Conservation (phyloP, 306 rosid genomes). For the Lathyrus sativus region DNA sequence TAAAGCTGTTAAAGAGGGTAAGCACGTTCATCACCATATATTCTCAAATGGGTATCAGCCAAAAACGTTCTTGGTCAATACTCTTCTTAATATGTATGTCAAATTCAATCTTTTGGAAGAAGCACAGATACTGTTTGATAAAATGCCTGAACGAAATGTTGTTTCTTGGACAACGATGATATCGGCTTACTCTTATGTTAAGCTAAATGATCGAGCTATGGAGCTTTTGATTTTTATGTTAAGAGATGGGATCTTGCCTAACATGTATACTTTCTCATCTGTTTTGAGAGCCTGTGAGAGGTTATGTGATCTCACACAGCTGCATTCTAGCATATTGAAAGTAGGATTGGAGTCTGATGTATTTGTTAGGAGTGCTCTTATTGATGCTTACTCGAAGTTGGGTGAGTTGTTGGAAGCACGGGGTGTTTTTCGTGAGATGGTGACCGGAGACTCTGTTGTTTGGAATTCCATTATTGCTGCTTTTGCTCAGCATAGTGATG, state of each 20-base stretch:
- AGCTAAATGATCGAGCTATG: slow-evolving; percentile 58
- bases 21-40: slow-evolving; percentile 65
- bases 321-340: slow-evolving; percentile 62
- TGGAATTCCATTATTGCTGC: slow-evolving; percentile 89
- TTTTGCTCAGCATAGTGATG: slow-evolving; percentile 79
- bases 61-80: slow-evolving; percentile 59
- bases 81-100: slow-evolving; percentile 65
- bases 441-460: slow-evolving; percentile 68
- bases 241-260: slow-evolving; percentile 80
- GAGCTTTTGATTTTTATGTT: slow-evolving; percentile 60
- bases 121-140: slow-evolving; percentile 65
- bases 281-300: slow-evolving; percentile 75
- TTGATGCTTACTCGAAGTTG: slow-evolving; percentile 73
- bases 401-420: slow-evolving; percentile 61
- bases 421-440: slow-evolving; percentile 68
- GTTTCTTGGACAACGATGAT: slow-evolving; percentile 84
- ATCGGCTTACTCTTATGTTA: slow-evolving; percentile 63
- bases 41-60: slow-evolving; percentile 66
- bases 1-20: slow-evolving; percentile 62
- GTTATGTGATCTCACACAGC: slow-evolving; percentile 56
- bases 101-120: slow-evolving; percentile 68
- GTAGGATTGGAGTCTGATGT: slow-evolving; percentile 83
- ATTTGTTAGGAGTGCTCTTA: slow-evolving; percentile 75
- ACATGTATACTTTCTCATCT: slow-evolving; percentile 82
- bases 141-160: slow-evolving; percentile 81